phyloP scores from a whole-genome alignment of 208 protist species.

The Naegleria lovaniensis region DNA sequence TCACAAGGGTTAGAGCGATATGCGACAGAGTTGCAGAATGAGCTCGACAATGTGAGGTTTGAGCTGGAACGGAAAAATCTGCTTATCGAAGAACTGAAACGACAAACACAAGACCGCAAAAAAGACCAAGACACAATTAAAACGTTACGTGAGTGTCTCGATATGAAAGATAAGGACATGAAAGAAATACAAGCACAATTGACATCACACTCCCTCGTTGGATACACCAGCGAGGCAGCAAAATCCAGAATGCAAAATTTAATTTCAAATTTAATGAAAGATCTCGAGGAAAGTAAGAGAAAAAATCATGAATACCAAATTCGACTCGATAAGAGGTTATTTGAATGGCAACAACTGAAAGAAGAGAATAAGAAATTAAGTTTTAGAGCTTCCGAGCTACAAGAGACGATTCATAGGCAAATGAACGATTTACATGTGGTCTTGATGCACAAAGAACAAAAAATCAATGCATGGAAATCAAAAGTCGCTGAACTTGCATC shows the following conservation, averaged over 20 bases:
- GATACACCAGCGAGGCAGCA: not conserved
- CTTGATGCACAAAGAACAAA: not conserved
- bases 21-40: not conserved
- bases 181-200: not conserved
- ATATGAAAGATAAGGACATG: not conserved
- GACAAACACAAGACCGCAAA: not conserved
- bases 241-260: not conserved
- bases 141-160: not conserved
- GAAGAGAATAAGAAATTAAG: not conserved
- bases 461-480: not conserved
- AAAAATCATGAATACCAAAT: not conserved
- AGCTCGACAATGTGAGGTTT: not conserved
- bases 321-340: not conserved
- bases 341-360: not conserved
- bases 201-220: not conserved
- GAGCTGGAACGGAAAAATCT: not conserved
- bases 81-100: not conserved
- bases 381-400: not conserved
- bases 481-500: not conserved
- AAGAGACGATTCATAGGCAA: conserved; percentile 4
- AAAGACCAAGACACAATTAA: not conserved
- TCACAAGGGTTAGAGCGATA: not conserved
- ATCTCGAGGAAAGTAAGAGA: not conserved
- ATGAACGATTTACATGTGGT: not conserved
- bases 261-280: not conserved